Percentiles rank a stretch among this genome's conserved stretches.
Conservation (phyloP, 2,329 filamentous ascomycete species). For the Penicillium sp. region DNA sequence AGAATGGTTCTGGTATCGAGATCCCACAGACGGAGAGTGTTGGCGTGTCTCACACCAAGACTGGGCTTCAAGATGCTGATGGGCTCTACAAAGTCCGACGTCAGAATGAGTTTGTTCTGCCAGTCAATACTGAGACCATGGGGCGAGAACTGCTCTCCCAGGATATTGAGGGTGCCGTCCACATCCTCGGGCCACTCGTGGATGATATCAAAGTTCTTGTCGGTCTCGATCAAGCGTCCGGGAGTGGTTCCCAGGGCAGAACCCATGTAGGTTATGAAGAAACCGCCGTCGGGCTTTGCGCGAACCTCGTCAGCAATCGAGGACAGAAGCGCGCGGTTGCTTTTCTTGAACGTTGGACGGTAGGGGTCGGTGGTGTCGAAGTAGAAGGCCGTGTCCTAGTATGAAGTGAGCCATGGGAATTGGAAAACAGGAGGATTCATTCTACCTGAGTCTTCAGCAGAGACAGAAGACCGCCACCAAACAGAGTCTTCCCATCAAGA, state of each 20-base stretch:
- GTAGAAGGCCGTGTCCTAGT: constrained; percentile 60
- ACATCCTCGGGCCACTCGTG: constrained; percentile 62
- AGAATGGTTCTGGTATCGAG: constrained; percentile 54
- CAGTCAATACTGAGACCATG: constrained; percentile 60
- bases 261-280: constrained; percentile 63
- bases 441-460: constrained; percentile 53
- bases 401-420: constrained; percentile 4
- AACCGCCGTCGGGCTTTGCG: constrained; percentile 60
- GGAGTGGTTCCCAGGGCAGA: constrained; percentile 58
- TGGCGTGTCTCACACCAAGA: constrained; percentile 52
- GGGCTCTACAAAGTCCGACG: constrained; percentile 62
- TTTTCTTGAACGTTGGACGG: constrained; percentile 58
- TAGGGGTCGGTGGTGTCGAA: constrained; percentile 61
- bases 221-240: constrained; percentile 60
- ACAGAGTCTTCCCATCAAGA: constrained; percentile 56
- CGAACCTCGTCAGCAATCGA: constrained; percentile 63
- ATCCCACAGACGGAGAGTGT: constrained; percentile 61
- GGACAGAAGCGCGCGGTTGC: constrained; percentile 57
- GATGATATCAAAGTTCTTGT: constrained; percentile 59
- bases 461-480: constrained; percentile 58
- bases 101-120: constrained; percentile 57
- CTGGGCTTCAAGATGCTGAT: constrained; percentile 61
- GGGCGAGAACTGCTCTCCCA: constrained; percentile 60
- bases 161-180: constrained; percentile 53
- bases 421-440: constrained; percentile 1